These are phyloP conservation scores for Penicillium sp. DNA, from an alignment of 2,329 filamentous ascomycete species.

Conservation along the genomic window DNA sequence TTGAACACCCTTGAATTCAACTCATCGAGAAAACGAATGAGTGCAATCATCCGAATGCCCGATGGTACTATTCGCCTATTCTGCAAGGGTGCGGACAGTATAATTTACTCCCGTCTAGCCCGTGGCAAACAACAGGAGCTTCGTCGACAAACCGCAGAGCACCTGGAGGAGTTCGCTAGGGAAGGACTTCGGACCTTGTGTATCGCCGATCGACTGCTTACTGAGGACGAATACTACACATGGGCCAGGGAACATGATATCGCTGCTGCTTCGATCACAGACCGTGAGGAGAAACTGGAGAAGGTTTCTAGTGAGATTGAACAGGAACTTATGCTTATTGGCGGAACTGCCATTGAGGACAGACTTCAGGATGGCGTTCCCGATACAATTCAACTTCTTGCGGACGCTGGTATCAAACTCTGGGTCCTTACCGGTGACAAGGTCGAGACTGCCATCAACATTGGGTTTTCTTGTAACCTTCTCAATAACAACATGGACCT, in stretches of 20 bases:
- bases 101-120: slow-evolving; percentile 90
- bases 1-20: slow-evolving; percentile 98
- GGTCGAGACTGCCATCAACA: slow-evolving; percentile 99
- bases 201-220: slow-evolving; percentile 78
- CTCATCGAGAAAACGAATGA: slow-evolving; percentile 95
- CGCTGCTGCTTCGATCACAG: slow-evolving; percentile 76
- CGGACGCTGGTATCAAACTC: slow-evolving; percentile 91
- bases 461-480: slow-evolving; percentile 97
- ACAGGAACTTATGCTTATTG: slow-evolving; percentile 79
- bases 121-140: slow-evolving; percentile 82
- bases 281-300: slow-evolving; percentile 92
- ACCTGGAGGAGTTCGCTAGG: slow-evolving; percentile 93
- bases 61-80: slow-evolving; percentile 85
- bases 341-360: slow-evolving; percentile 96
- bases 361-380: slow-evolving; percentile 94
- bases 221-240: slow-evolving; percentile 74
- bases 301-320: slow-evolving; percentile 87
- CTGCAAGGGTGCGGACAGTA: slow-evolving; percentile 96
- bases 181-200: slow-evolving; percentile 94
- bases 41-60: slow-evolving; percentile 92
- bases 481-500: slow-evolving; percentile 98
- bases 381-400: slow-evolving; percentile 88
- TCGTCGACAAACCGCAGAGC: slow-evolving; percentile 79
- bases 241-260: slow-evolving; percentile 88
- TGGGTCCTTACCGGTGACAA: slow-evolving; percentile 99